phyloP scores from a whole-genome alignment of 2,329 filamentous ascomycete genomes.

The Monosporascus sp. region DNA sequence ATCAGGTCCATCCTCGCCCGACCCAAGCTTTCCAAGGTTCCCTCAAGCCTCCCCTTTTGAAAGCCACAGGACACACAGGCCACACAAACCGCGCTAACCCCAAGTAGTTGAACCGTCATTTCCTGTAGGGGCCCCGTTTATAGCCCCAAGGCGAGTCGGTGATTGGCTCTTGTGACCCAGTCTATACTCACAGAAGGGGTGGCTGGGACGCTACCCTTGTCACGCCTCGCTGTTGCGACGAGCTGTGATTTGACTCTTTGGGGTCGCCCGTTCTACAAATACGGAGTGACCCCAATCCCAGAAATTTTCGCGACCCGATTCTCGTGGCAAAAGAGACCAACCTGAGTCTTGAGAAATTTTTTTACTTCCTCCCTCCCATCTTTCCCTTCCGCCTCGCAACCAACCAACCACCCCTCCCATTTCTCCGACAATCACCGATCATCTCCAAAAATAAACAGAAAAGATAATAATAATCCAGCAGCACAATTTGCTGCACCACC shows the following conservation, averaged over 20 bases:
- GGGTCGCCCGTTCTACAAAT: slow-evolving; percentile 37
- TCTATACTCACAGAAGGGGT: slow-evolving; percentile 13
- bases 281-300: slow-evolving; percentile 36
- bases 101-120: neutral
- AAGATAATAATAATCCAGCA: slow-evolving; percentile 6
- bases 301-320: slow-evolving; percentile 30
- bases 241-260: slow-evolving; percentile 24
- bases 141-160: slow-evolving; percentile 3
- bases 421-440: slow-evolving; percentile 26
- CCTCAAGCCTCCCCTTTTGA: neutral
- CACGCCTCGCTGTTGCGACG: slow-evolving; percentile 16
- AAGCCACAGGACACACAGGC: neutral
- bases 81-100: too few species aligned
- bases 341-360: slow-evolving; percentile 31
- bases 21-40: neutral
- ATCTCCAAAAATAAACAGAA: slow-evolving; percentile 10
- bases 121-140: slow-evolving; percentile 8
- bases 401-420: slow-evolving; percentile 20
- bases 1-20: neutral
- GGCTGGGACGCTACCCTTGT: slow-evolving; percentile 14
- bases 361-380: slow-evolving; percentile 31
- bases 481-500: slow-evolving; percentile 5
- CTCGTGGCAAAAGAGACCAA: slow-evolving; percentile 22
- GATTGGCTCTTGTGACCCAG: slow-evolving; percentile 14
- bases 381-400: slow-evolving; percentile 24